Base-by-base conservation (phyloP, 371 early-diverging fungal species). In the Rhizopus sp. region DNA sequence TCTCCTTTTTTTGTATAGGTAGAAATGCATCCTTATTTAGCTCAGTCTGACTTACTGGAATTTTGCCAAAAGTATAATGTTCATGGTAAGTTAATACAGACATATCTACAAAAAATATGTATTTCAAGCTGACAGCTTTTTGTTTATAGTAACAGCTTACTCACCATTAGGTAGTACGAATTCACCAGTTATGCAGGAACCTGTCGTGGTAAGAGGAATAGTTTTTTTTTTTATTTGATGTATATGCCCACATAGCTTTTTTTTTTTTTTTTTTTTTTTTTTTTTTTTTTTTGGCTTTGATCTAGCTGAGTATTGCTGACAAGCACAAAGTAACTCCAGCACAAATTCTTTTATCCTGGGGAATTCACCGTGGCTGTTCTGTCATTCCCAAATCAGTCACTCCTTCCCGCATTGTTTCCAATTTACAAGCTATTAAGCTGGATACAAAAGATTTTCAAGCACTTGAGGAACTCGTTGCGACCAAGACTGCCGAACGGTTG, bases 311-410 rank as follows among this genome's bases (percentile, higher is more conserved):
- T 15, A 73, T 92, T 45, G 90, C 91, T 12, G 59, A 82, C 48
- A 81, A 75, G 32, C 73, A 87, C 59, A 55, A 67, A 15, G 85
- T 82, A 45, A 78, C 87, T 3, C 72, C 89, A 0, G 88, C 92
- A 1, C 90, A 92, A 58, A 82, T 92, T 32, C 66, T 88, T 10
- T 66, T 94, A 30, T 77, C 85, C 12, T 94, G 93, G 91, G 81
- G 75, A 12, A 59, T 88, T 37, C 74, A 89, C 53, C 82, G 88
- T 38, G 78, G 79, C 2, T 64, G 60, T 17, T 32, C 49, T 5
- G 83, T 78, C 7, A 68, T 83, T 50, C 83, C 83, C 16, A 83
- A 83, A 63, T 75, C 78, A 17, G 71, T 70, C 2, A 72, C 63
- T 15, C 54, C 68, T 15, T 62, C 62, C 10, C 68, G 83, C 39